Percentiles rank a stretch among this genome's conserved stretches.
Evolutionary conservation across 495 filamentous ascomycete genomes (phyloP).

Genomic region (Tuber borchii): DNA sequence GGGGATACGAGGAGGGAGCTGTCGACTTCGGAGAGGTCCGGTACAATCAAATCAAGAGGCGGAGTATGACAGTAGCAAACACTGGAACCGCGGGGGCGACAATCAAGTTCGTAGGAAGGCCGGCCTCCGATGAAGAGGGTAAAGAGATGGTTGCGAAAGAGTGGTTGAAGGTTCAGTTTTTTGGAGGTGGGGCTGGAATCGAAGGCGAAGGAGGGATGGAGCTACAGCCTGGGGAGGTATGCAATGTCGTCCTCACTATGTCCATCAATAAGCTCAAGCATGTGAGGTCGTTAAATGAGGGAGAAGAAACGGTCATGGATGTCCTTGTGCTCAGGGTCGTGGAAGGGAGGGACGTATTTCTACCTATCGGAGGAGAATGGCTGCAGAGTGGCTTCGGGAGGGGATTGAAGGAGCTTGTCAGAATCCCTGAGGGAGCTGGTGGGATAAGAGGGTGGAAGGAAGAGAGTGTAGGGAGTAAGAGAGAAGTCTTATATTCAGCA

Average conservation of each 20-base stretch:
- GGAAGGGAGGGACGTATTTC: constrained; percentile 83
- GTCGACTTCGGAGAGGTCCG: constrained; percentile 71
- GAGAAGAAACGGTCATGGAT: constrained; percentile 62
- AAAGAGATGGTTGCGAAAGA: constrained; percentile 31
- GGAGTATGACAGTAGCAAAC: constrained; percentile 78
- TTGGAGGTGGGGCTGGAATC: constrained; percentile 20
- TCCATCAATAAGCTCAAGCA: constrained; percentile 57
- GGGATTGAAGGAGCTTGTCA: constrained; percentile 73
- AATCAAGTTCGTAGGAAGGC: constrained; percentile 66
- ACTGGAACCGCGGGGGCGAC: constrained; percentile 72
- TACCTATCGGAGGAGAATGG: constrained; percentile 73
- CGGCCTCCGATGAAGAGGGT: constrained; percentile 47
- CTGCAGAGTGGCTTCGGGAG: constrained; percentile 73
- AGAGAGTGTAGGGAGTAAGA: constrained; percentile 2
- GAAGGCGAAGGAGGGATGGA: constrained; percentile 47
- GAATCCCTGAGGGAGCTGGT: constrained; percentile 62
- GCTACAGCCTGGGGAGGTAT: constrained; percentile 75
- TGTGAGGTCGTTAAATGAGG: constrained; percentile 67
- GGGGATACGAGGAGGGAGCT: constrained; percentile 48
- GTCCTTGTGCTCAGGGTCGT: constrained; percentile 82
- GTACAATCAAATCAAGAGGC: constrained; percentile 58
- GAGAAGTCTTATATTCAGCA: constrained; percentile 56
- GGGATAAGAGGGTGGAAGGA: constrained; percentile 53
- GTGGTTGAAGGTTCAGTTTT: constrained; percentile 32
- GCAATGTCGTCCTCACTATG: constrained; percentile 59